These are phyloP conservation scores for Phytophthora brassicae DNA, from an alignment of 352 stramenopile species.

Conservation along the genomic window DNA sequence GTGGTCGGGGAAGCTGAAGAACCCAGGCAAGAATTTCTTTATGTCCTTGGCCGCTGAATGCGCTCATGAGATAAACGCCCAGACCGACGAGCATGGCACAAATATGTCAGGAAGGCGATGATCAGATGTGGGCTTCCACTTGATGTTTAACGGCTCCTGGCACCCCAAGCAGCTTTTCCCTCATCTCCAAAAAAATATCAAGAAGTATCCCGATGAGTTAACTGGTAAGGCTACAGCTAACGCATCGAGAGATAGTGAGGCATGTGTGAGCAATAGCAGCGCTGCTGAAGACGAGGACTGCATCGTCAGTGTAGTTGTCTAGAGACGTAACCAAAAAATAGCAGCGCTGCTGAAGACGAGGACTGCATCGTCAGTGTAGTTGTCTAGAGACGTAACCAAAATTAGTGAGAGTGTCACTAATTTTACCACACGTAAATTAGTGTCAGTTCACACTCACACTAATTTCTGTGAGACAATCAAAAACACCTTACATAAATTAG, in stretches of 20 bases:
- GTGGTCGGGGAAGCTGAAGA: slow-evolving; percentile 19
- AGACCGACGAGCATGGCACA: background rate
- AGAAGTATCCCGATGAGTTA: background rate
- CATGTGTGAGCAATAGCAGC: too few species aligned
- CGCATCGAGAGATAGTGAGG: too few species aligned
- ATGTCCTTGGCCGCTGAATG: background rate
- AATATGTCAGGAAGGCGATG: background rate
- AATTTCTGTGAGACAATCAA: background rate
- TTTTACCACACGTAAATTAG: too few species aligned
- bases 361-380: too few species aligned
- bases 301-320: too few species aligned
- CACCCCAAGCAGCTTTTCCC: background rate
- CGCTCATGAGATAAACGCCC: background rate
- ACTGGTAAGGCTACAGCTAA: background rate
- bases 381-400: too few species aligned
- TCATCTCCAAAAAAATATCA: background rate
- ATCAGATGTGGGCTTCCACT: background rate
- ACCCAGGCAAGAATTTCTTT: background rate
- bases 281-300: too few species aligned
- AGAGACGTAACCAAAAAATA: too few species aligned
- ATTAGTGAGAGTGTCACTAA: background rate
- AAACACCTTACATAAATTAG: background rate
- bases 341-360: too few species aligned
- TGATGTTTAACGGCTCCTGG: background rate
- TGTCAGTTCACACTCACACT: background rate